Base-by-base conservation (phyloP, 2,329 filamentous ascomycete genomes). In the Fusarium cyanostomum region DNA sequence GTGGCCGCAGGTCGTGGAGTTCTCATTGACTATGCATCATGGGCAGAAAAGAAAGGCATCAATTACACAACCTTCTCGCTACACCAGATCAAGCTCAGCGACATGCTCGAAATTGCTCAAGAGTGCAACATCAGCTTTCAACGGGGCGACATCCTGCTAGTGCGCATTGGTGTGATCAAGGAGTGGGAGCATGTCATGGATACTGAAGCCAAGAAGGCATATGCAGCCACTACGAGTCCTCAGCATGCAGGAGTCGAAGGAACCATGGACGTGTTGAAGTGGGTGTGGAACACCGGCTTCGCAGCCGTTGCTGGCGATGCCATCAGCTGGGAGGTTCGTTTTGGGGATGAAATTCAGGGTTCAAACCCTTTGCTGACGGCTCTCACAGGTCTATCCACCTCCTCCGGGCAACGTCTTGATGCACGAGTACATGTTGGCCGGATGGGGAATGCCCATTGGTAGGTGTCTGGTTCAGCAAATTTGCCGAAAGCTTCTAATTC, bases 281-380 rank as follows among this genome's bases (percentile, higher is more conserved):
- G 85, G 85, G 73, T 87, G 38, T 88, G 85, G 84, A 80, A 86
- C 60, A 78, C 82, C 0, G 60, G 51, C n/a, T 86, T 88, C 62
- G 75, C 83, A 0, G 86, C 86, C 6, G 81, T 86, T 0, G 86
- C 82, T 0, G 83, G 85, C 1, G 86, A 89, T 57, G 79, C 80
- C 52, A 82, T 85, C 5, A 65, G 73, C 15, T 82, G 85, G 59
- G 85, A 87, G 71, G 81, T 81, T 4, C 81, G 79, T 58, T 58
- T 45, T 27, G 3, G 13, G 7, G 3, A 8, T 15, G 7, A 10
- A n/a, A 8, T 8, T 26, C 12, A 13, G 37, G 8, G 11, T 12
- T 5, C 2, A 6, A 16, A 13, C 33, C 13, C 6, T 5, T 13
- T 13, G 37, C 48, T 51, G 12, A 51, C 28, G 13, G n/a, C 8